Base-by-base conservation (phyloP, 352 stramenopile species). In the Saprolegnia parasitica region DNA sequence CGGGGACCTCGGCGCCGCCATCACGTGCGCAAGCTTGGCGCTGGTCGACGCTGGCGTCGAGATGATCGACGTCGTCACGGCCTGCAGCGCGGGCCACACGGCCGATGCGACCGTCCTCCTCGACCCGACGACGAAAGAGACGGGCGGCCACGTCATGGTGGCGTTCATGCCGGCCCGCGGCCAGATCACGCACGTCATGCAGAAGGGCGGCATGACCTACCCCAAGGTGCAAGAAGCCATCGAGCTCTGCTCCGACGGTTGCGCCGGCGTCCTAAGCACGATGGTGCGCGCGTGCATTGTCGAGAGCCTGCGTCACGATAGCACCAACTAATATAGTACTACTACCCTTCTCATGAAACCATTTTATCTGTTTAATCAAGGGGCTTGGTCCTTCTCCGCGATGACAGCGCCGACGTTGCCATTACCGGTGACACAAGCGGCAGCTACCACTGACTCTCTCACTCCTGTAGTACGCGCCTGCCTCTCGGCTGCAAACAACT, bases 1-100 rank as follows among this genome's bases (percentile, higher is more conserved):
- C 47, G 81, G 87, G 13, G 88, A 93, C 15, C 79, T 95, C 16
- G 81, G 86, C 16, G 84, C 89, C 5, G 84, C 87, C 20, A 88
- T 96, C 63, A 93, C 91, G 62, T 91, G 81, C 50, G 90, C 90
- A 35, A 97, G 88, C 23, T 76, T 97, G 32, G 90, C 90, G 24
- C 78, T 97, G 5, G 84, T 87, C 9, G 87, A 97, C 57, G 89
- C 88, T 8, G 88, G 87, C 0, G 86, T 97, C n/a, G 90, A 97
- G 76, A 94, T 97, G 79, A 94, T 90, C 61, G 90, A 97, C 74
- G 77, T 97, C 29, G 89, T 97, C 37, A 89, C 89, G 26, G 81
- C 87, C 6, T 78, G 87, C 13, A 87, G 73, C 63, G 90, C 84
- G 29, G 84, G 65, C 8, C 52, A 60, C 52, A 40, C 21, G 23